These are phyloP conservation scores for Cordyceps cicadae DNA, from an alignment of 2,329 filamentous ascomycete genomes.

Conservation along the genomic window DNA sequence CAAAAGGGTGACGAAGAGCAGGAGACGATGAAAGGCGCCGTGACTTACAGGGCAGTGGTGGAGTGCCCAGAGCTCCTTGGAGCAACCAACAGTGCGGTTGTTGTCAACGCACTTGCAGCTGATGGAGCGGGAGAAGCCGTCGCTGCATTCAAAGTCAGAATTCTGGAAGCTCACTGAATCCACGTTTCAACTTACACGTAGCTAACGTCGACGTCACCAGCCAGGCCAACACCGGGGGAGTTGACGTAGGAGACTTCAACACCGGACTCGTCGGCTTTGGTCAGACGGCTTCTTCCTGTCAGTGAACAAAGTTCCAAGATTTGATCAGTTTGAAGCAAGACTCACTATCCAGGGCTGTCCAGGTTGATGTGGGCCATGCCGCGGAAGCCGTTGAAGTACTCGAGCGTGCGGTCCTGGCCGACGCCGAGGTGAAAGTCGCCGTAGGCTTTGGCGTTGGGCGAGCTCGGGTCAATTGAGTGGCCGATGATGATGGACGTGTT, in stretches of 20 bases:
- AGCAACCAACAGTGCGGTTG: background rate
- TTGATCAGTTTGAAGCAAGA: background rate
- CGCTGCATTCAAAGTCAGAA: background rate
- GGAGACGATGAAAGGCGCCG: background rate
- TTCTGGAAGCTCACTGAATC: too few species aligned
- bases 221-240: background rate
- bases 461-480: background rate
- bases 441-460: background rate
- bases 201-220: conserved; percentile 3
- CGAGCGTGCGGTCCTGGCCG: background rate
- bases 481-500: conserved; percentile 1
- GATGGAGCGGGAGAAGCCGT: background rate
- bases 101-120: conserved; percentile 7
- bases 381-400: background rate
- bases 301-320: background rate
- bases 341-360: background rate
- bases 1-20: fast-evolving
- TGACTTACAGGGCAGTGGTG: background rate
- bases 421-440: conserved; percentile 1
- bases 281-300: background rate
- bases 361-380: background rate
- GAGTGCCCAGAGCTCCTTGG: background rate
- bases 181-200: background rate
- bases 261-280: background rate
- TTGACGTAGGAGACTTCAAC: conserved; percentile 1